A percentile compares a stretch with the other conserved stretches of the same genome.
These are phyloP conservation scores for Beauveria caledonica DNA, from an alignment of 2,329 filamentous ascomycete genomes.

Conservation along the genomic window DNA sequence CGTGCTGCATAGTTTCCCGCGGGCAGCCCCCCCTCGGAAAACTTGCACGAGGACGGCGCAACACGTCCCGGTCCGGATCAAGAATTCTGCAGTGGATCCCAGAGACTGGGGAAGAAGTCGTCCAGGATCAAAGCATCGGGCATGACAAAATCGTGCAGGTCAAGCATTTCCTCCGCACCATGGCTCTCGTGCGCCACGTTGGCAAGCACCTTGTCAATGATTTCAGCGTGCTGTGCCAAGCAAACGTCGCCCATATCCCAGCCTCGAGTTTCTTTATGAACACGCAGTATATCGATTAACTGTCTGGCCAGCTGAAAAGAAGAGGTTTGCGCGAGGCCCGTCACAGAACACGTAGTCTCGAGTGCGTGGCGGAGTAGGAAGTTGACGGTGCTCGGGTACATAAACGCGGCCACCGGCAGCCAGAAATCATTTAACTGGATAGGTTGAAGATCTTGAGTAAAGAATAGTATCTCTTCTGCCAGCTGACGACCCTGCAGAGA, in stretches of 20 bases:
- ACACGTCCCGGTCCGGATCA: constrained; percentile 17
- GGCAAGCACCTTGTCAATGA: constrained; percentile 35
- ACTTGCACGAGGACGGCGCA: not conserved
- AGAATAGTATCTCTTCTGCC: constrained; percentile 40
- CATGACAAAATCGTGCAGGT: constrained; percentile 22
- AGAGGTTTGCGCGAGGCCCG: constrained; percentile 26
- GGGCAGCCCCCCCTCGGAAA: constrained; percentile 10
- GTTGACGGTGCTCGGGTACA: constrained; percentile 40
- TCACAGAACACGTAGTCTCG: constrained; percentile 30
- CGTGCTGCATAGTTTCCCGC: constrained; percentile 8
- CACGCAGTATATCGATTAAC: constrained; percentile 30
- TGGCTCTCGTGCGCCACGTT: constrained; percentile 20
- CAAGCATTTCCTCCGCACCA: constrained; percentile 12
- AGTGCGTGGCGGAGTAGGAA: constrained; percentile 42
- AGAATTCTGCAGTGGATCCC: constrained; percentile 28
- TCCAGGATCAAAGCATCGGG: constrained; percentile 26
- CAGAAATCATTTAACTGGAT: constrained; percentile 40
- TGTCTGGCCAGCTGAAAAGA: constrained; percentile 36
- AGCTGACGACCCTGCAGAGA: constrained; percentile 35
- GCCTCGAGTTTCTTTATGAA: constrained; percentile 28
- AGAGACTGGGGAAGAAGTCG: constrained; percentile 27
- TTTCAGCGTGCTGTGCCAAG: constrained; percentile 36
- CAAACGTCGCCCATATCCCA: constrained; percentile 47
- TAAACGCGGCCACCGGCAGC: constrained; percentile 39
- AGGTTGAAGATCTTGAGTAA: constrained; percentile 37